Conservation (phyloP, 1,139 yeast species). For the Candida albicans region DNA sequence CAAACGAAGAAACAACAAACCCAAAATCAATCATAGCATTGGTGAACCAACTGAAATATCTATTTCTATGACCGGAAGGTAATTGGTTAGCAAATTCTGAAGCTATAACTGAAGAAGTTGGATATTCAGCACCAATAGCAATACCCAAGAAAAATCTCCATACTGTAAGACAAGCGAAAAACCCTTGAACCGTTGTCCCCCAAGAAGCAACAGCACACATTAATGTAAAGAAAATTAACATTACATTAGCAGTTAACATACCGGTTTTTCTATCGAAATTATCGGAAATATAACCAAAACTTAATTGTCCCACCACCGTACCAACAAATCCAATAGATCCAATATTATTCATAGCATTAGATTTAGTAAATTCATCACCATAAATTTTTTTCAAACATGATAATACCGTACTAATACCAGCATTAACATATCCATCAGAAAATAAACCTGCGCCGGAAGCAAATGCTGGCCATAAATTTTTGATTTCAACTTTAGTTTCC, state of each 20-base stretch:
- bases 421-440: constrained; percentile 86
- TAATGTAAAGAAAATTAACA: constrained; percentile 72
- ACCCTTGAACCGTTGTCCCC: constrained; percentile 72
- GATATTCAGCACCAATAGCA: constrained; percentile 87
- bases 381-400: constrained; percentile 68
- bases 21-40: constrained; percentile 85
- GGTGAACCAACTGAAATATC: constrained; percentile 88
- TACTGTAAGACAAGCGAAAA: constrained; percentile 78
- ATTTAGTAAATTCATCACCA: constrained; percentile 57
- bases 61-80: constrained; percentile 78
- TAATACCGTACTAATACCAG: constrained; percentile 74
- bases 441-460: constrained; percentile 90
- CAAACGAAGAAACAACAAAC: constrained; percentile 79
- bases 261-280: constrained; percentile 75
- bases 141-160: constrained; percentile 85
- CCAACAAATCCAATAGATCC: constrained; percentile 88
- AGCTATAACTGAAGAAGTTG: constrained; percentile 89
- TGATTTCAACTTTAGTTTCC: constrained; percentile 20
- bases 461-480: constrained; percentile 65
- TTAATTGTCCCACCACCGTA: constrained; percentile 78
- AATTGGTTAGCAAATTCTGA: constrained; percentile 83
- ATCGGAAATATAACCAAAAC: constrained; percentile 79
- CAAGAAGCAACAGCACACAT: constrained; percentile 76
- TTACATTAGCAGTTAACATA: constrained; percentile 70
- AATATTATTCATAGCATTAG: constrained; percentile 72